These are phyloP conservation scores for Cenchrus americanus DNA, from an alignment of 176 grass and related monocot genomes.

Conservation along the genomic window DNA sequence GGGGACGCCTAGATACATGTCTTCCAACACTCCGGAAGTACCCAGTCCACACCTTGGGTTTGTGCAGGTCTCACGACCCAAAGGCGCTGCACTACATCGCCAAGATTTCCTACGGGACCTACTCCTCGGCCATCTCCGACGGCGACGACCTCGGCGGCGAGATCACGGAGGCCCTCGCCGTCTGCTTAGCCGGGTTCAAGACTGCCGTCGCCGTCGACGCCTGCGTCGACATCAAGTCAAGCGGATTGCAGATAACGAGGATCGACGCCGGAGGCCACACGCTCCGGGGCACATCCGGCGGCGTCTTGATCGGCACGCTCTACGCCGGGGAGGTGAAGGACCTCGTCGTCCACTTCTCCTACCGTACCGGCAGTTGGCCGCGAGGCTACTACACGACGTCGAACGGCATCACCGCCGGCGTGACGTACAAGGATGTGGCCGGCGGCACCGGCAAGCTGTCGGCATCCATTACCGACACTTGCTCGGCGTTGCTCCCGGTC, in stretches of 20 bases:
- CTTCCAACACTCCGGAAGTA: too few species aligned
- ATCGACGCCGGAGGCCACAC: neutral
- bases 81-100: neutral
- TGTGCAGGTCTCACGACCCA: neutral
- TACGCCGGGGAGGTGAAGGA: neutral
- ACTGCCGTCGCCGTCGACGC: neutral
- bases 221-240: neutral
- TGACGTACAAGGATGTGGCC: neutral
- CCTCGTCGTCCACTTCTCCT: neutral
- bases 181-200: constrained; percentile 11
- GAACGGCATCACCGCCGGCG: neutral
- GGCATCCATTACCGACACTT: neutral
- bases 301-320: too few species aligned
- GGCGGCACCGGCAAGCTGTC: too few species aligned
- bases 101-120: neutral
- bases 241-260: neutral
- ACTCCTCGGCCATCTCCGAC: neutral
- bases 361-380: neutral
- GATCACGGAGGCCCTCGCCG: neutral
- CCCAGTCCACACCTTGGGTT: constrained; percentile 9
- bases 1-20: too few species aligned
- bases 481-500: neutral
- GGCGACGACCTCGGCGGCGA: neutral
- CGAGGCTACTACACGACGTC: neutral
- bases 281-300: neutral